Base-by-base conservation (phyloP, 2,329 filamentous ascomycete genomes). In the Aspergillus terreus region DNA sequence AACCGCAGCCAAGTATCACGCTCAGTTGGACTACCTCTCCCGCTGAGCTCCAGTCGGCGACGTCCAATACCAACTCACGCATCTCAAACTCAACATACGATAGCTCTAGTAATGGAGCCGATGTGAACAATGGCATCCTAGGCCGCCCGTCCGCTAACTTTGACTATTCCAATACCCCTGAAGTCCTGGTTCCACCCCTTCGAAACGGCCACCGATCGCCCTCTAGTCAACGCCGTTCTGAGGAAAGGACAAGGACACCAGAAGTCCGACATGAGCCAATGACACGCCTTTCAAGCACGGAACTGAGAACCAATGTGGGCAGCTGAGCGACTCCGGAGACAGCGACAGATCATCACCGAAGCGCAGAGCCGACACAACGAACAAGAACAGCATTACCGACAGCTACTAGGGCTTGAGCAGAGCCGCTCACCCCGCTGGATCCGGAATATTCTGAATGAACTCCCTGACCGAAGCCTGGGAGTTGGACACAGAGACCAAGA, bases 21-120 rank as follows among this genome's bases (percentile, higher is more conserved):
- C 60, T 71, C 11, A 69, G 68, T 53, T 71, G 71, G 66, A 72
- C 71, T 21, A 62, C 70, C 19, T 75, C 73, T 14, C 73, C 72
- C 12, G 65, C 64, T 6, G 72, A 71, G 15, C 60, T 74, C 9
- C 64, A 67, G 32, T 60, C 69, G 25, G 59, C 65, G 27, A 49
- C 50, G 12, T 50, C 59, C 4, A 65, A 68, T 19, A 47, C 52
- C 33, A 45, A 56, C n/a, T 51, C 54, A 23, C 65, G 59, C 32
- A 50, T 42, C 32, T 42, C 54, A 6, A 64, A 63, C 23, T 54
- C 57, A 21, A 57, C 53, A 38, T 58, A 60, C 15, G 61, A 61
- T 49, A 59, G 59, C 19, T 50, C 57, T 14, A 57, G 52, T 23
- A 63, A 58, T 36, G 67, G 66, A 41, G 51, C 52, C 27, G 54